A percentile compares a stretch with the other conserved stretches of the same genome.
Conservation (phyloP, 495 filamentous ascomycete species). For the Lichina pygmaea region DNA sequence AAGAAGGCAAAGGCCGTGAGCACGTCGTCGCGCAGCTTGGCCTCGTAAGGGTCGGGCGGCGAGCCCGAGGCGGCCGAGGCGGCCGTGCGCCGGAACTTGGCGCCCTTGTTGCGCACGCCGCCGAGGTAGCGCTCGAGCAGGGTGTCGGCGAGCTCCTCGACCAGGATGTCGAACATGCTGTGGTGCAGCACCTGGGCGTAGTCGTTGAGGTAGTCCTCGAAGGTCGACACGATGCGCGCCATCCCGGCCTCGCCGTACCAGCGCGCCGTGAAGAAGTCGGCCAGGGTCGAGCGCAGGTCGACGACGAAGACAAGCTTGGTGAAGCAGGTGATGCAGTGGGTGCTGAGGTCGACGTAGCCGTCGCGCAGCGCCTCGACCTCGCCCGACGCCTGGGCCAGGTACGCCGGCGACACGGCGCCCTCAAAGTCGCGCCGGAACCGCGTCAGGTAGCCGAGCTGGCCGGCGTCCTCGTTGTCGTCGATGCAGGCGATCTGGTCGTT, state of each 20-base stretch:
- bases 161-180: slow-evolving; percentile 60
- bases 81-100: slow-evolving; percentile 48
- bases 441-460: slow-evolving; percentile 46
- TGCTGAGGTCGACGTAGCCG: slow-evolving; percentile 81
- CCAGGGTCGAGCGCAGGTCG: slow-evolving; percentile 57
- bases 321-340: slow-evolving; percentile 68
- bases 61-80: not conserved
- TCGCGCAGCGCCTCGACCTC: slow-evolving; percentile 54
- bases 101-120: slow-evolving; percentile 64
- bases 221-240: slow-evolving; percentile 71
- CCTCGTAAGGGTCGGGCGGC: slow-evolving; percentile 39
- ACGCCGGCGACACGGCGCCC: slow-evolving; percentile 51
- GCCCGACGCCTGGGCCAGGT: slow-evolving; percentile 37
- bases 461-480: slow-evolving; percentile 54
- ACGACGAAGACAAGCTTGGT: slow-evolving; percentile 58
- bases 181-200: slow-evolving; percentile 58
- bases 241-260: slow-evolving; percentile 72
- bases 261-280: slow-evolving; percentile 66
- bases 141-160: slow-evolving; percentile 78
- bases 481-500: slow-evolving; percentile 98
- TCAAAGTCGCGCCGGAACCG: slow-evolving; percentile 58
- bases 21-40: slow-evolving; percentile 78
- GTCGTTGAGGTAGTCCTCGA: slow-evolving; percentile 80
- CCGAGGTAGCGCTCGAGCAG: slow-evolving; percentile 69
- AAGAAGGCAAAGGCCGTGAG: slow-evolving; percentile 56